Percentiles rank a stretch among this genome's conserved stretches.
Evolutionary conservation across 495 filamentous ascomycete genomes (phyloP).

Genomic region (Acidomyces sp.): DNA sequence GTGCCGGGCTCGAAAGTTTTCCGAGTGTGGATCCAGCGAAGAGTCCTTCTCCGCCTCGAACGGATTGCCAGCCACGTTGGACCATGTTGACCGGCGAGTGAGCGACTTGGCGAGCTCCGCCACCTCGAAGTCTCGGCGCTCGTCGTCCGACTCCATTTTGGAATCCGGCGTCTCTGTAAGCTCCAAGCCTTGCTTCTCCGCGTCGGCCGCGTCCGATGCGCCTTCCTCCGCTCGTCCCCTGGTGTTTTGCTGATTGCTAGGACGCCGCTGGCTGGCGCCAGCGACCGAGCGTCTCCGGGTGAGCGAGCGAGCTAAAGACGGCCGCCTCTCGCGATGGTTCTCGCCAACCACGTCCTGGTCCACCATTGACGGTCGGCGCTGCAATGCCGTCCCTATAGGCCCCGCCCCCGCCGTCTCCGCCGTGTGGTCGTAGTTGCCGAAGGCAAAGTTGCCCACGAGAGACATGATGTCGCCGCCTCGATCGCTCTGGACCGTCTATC

Average conservation of each 20-base stretch:
- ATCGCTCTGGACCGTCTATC: no score
- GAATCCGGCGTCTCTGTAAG: conserved; percentile 4
- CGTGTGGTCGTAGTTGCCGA: conserved; percentile 16
- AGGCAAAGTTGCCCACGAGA: conserved; percentile 21
- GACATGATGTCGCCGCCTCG: no score
- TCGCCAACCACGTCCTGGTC: conserved; percentile 2
- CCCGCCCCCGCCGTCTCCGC: conserved; percentile 9
- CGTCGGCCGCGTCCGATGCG: no score
- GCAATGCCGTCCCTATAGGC: not conserved
- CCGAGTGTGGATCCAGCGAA: conserved; percentile 41
- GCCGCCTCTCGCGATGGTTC: not conserved
- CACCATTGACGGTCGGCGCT: not conserved
- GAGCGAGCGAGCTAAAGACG: not conserved
- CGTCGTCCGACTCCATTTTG: conserved; percentile 18
- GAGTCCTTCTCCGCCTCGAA: conserved; percentile 34
- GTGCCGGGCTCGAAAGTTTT: conserved; percentile 44
- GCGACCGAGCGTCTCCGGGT: conserved; percentile 2
- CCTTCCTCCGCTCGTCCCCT: no score
- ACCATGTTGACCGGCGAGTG: conserved; percentile 20
- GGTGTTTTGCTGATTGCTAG: no score
- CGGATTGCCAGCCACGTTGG: conserved; percentile 21
- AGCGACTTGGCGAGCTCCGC: conserved; percentile 23
- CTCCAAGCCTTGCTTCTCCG: conserved; percentile 15
- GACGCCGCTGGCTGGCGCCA: not conserved
- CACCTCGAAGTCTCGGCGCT: conserved; percentile 24